phyloP scores from a whole-genome alignment of 1,139 yeast species.

The Pichia kudriavzevii region DNA sequence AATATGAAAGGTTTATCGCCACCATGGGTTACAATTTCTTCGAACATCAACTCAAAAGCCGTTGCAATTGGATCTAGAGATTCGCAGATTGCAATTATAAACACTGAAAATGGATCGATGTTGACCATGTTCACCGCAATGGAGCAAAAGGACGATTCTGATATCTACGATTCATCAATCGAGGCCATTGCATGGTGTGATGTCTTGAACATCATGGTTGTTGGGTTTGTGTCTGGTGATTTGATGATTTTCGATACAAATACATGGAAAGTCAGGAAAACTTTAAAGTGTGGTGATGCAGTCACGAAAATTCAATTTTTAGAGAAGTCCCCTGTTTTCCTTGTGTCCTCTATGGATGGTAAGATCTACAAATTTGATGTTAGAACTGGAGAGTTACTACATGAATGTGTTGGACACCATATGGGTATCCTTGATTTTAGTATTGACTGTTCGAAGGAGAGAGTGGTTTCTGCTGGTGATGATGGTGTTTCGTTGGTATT shows the following conservation, averaged over 20 bases:
- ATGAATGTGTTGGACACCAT: slow-evolving; percentile 84
- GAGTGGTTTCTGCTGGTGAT: slow-evolving; percentile 91
- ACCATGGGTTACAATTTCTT: slow-evolving; percentile 76
- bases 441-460: slow-evolving; percentile 45
- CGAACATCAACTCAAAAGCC: slow-evolving; percentile 38
- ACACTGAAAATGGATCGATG: slow-evolving; percentile 63
- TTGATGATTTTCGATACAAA: slow-evolving; percentile 72
- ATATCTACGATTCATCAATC: slow-evolving; percentile 67
- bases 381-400: slow-evolving; percentile 69
- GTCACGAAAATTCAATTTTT: slow-evolving; percentile 74
- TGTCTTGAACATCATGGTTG: slow-evolving; percentile 59
- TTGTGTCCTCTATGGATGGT: slow-evolving; percentile 81
- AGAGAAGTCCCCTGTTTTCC: slow-evolving; percentile 45
- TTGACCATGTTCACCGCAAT: slow-evolving; percentile 59
- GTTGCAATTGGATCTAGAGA: slow-evolving; percentile 75
- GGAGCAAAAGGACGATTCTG: slow-evolving; percentile 54
- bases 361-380: slow-evolving; percentile 82
- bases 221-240: slow-evolving; percentile 86
- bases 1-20: slow-evolving; percentile 62
- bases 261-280: slow-evolving; percentile 79
- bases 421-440: slow-evolving; percentile 89
- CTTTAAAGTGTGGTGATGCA: slow-evolving; percentile 67
- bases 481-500: slow-evolving; percentile 88
- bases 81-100: slow-evolving; percentile 72
- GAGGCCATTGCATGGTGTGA: slow-evolving; percentile 85